Evolutionary conservation across 805 yeast species (phyloP), one percentile per base, ranked within the genome.

Genomic region (Pichia sporocuriosa): DNA sequence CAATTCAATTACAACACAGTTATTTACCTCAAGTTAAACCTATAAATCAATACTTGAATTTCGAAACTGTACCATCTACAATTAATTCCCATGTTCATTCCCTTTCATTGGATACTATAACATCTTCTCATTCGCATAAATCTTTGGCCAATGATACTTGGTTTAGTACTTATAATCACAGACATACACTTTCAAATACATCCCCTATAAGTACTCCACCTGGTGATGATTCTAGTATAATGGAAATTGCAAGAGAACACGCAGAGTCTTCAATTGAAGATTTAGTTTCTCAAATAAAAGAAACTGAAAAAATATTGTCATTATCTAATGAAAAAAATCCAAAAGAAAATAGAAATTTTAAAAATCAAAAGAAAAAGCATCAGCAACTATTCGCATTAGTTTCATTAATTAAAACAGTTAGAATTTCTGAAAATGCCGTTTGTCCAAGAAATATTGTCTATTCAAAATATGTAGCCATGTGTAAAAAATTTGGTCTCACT

Each of bases 301-400:
- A 37, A 9, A n/a, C 33, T 11, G 45, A 37, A 3, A 31, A 20
- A 22, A 20, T 23, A 12, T 20, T 38, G 24, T 25, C 28, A 22
- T 20, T 17, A n/a, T 15, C 20, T 16, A 39, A 25, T 30, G 6
- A 16, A 2, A 39, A 22, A 32, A 39, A 35, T 32, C 43, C 45
- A 1, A 53, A 51, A 35, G 53, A 50, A 28, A 45, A 36, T 23
- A 48, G 53, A 37, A 33, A 38, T 16, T 48, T 56, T 17, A 56
- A 53, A 38, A 42, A 52, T 6, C 52, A 51, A 16, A 54, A 45
- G 45, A 86, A 81, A 51, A 67, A 77, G 43, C 82, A 77, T 53
- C 71, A 80, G 40, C 96, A 86, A 58, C 67, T 84, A 1, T 84
- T 85, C 59, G 96, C 89, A 11, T 73, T 86, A 75, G 75, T 83